Evolutionary conservation across 768 basidiomycete species (phyloP).

Genomic region (Dioszegia crocea): DNA sequence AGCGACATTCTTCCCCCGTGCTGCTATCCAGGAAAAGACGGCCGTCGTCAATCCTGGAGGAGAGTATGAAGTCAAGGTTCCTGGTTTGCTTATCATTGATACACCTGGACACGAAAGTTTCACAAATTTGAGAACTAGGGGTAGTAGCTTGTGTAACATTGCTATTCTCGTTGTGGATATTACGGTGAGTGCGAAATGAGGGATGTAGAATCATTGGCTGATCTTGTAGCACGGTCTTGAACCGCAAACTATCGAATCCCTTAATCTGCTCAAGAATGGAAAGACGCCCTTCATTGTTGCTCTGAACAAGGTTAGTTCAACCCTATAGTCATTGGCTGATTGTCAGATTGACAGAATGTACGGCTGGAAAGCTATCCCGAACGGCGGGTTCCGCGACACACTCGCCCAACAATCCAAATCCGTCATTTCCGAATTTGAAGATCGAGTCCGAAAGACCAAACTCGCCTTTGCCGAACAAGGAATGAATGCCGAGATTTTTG

Average conservation of each 20-base stretch:
- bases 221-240: slow-evolving; percentile 79
- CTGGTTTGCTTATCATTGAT: slow-evolving; percentile 91
- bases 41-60: slow-evolving; percentile 81
- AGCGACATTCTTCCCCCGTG: slow-evolving; percentile 97
- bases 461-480: slow-evolving; percentile 97
- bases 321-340: background rate
- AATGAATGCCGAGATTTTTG: slow-evolving; percentile 89
- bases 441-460: slow-evolving; percentile 75
- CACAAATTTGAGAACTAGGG: slow-evolving; percentile 90
- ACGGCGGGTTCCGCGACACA: slow-evolving; percentile 88
- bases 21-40: slow-evolving; percentile 90
- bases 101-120: slow-evolving; percentile 99
- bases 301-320: slow-evolving; percentile 57
- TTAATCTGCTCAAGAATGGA: slow-evolving; percentile 80
- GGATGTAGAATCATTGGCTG: slow-evolving; percentile 2
- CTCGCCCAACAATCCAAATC: slow-evolving; percentile 71
- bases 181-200: slow-evolving; percentile 58
- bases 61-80: slow-evolving; percentile 87
- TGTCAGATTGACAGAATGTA: slow-evolving; percentile 97
- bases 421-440: slow-evolving; percentile 87
- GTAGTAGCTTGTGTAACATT: slow-evolving; percentile 96
- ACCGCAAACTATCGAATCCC: slow-evolving; percentile 94
- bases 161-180: slow-evolving; percentile 99
- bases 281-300: slow-evolving; percentile 99
- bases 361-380: slow-evolving; percentile 84